These are phyloP conservation scores for Oryza meridionalis DNA, from an alignment of 176 grass and related monocot species.

Conservation along the genomic window DNA sequence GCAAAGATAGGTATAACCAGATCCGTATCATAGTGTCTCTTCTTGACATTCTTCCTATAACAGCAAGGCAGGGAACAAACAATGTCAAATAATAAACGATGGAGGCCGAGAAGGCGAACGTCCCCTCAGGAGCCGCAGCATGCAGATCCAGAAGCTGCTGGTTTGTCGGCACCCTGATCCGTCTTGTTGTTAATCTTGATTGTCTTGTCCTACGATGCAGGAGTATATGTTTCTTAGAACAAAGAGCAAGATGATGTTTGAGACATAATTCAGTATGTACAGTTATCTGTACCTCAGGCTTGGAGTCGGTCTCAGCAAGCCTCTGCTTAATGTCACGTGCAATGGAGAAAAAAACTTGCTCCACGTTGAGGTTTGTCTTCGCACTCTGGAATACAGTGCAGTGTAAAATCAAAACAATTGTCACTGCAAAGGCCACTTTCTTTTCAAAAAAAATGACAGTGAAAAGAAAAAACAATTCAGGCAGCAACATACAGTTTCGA, in stretches of 20 bases:
- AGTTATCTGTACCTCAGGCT: constrained; percentile 70
- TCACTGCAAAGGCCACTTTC: too few relatives aligned
- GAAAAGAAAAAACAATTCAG: background rate
- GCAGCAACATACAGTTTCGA: constrained; percentile 82
- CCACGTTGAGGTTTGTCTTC: constrained; percentile 95
- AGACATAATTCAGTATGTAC: background rate
- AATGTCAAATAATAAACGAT: constrained; percentile 62
- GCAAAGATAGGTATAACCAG: constrained; percentile 62
- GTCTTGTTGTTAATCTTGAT: constrained; percentile 89
- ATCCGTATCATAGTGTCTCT: constrained; percentile 60
- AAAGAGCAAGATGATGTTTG: background rate
- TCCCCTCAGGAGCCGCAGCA: constrained; percentile 79
- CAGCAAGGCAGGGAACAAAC: constrained; percentile 60
- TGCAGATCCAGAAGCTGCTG: constrained; percentile 55
- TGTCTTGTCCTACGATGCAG: constrained; percentile 66
- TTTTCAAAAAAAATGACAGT: background rate
- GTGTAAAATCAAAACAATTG: constrained; percentile 10
- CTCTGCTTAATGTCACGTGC: constrained; percentile 90
- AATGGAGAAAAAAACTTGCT: constrained; percentile 96
- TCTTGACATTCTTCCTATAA: constrained; percentile 73
- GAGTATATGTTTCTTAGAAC: constrained; percentile 29
- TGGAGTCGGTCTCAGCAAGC: constrained; percentile 78
- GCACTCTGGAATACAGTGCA: constrained; percentile 67
- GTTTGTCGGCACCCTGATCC: constrained; percentile 36
- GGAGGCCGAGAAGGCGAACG: background rate